A percentile compares a stretch with the other conserved stretches of the same genome.
phyloP scores from a whole-genome alignment of 805 yeast genomes.

The Saturnispora diversa region DNA sequence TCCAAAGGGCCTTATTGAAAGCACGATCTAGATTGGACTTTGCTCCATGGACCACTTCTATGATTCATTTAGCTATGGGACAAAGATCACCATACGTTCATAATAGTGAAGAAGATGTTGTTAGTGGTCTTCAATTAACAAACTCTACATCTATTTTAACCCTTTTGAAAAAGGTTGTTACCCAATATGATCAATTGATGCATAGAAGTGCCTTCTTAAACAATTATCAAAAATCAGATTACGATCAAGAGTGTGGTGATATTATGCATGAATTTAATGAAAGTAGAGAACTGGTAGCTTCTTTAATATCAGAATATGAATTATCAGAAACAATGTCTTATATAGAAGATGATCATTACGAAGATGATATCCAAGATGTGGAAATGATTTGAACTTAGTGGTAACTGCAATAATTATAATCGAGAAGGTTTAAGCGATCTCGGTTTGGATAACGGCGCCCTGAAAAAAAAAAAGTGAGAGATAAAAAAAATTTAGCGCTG shows the following conservation, averaged over 20 bases:
- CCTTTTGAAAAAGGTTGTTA: slow-evolving; percentile 56
- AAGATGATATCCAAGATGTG: slow-evolving; percentile 9
- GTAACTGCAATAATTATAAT: too few relatives aligned
- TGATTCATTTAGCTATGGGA: slow-evolving; percentile 72
- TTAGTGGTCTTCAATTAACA: slow-evolving; percentile 76
- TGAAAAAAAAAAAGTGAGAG: too few relatives aligned
- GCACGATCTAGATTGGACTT: slow-evolving; percentile 63
- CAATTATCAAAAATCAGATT: slow-evolving; percentile 51
- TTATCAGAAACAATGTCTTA: slow-evolving; percentile 35
- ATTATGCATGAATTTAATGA: slow-evolving; percentile 42
- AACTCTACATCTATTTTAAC: slow-evolving; percentile 72
- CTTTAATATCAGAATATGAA: slow-evolving; percentile 41
- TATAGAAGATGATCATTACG: slow-evolving; percentile 40
- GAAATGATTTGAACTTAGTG: slow-evolving; percentile 1
- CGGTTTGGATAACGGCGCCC: too few relatives aligned
- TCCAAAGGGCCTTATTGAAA: slow-evolving; percentile 44
- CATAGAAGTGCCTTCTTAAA: slow-evolving; percentile 78
- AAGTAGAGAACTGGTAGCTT: slow-evolving; percentile 38
- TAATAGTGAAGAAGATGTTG: slow-evolving; percentile 33
- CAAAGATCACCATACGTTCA: slow-evolving; percentile 54
- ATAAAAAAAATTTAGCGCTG: too few relatives aligned
- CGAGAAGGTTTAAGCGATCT: too few relatives aligned
- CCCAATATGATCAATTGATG: slow-evolving; percentile 73
- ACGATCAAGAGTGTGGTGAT: slow-evolving; percentile 36
- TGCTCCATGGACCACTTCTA: slow-evolving; percentile 79